Base-by-base conservation (phyloP, 176 grass and related monocot species). In the Ampelocalamus luodianensis region DNA sequence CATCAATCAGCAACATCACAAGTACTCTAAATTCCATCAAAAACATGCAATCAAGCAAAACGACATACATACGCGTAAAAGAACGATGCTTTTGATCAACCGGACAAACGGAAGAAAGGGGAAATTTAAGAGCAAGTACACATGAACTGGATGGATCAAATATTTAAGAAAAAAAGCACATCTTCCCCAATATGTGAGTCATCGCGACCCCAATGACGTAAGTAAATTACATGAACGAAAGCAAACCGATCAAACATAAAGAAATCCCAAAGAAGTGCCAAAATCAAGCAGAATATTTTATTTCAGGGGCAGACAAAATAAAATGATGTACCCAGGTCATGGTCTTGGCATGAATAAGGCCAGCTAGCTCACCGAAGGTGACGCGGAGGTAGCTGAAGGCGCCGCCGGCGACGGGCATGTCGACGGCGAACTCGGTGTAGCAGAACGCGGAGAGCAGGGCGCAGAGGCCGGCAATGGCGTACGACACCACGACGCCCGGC, bases 361-460 rank as follows among this genome's bases (percentile, higher is more conserved):
- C 16, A 50, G 54, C 14, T 6, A 15, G 71, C 90, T 90, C 60
- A 99, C 96, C 96, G 69, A 99, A 99, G 71, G 96, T 99, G 48
- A 99, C 96, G 77, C 90, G 86, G 46, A 92, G 90, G 86, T 92
- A 92, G 78, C 82, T 89, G 83, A 92, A 92, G 73, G 90, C 86
- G 23, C 93, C 93, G 72, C 97, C 97, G 76, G 97, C 97, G 56
- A 89, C 88, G 36, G 97, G 97, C 93, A 99, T 87, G 92, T 92
- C 90, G 49, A 99, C 97, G 6, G 93, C 91, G 82, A 99, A 99
- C 77, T 99, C 97, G 4, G 93, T 99, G 80, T 99, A 99, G 81
- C 97, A 99, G 83, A 99, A 99, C 44, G 97, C 90, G 10, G 97
- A 96, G n/a, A 96, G 97, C 7, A 99, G 76, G 29, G 97, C 97